Evolutionary conservation across 805 yeast species (phyloP).

Genomic region (Sugiyamaella chiloensis): DNA sequence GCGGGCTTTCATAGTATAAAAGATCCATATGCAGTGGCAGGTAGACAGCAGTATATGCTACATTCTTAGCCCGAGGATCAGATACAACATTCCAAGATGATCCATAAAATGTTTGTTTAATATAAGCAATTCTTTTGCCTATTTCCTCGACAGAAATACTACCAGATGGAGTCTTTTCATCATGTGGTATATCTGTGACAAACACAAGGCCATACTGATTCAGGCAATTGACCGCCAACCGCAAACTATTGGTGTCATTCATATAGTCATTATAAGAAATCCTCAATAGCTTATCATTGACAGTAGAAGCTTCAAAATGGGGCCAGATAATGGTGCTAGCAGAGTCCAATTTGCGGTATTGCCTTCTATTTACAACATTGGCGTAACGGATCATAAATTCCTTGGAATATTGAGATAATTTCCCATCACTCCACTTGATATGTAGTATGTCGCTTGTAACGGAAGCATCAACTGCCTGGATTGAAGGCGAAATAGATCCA

Average conservation of each 20-base stretch:
- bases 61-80: slow-evolving; percentile 54
- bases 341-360: slow-evolving; percentile 31
- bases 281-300: slow-evolving; percentile 13
- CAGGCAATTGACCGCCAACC: slow-evolving; percentile 42
- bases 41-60: slow-evolving; percentile 62
- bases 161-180: slow-evolving; percentile 25
- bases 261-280: slow-evolving; percentile 43
- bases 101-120: slow-evolving; percentile 71
- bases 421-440: slow-evolving; percentile 51
- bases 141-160: slow-evolving; percentile 39
- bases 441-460: slow-evolving; percentile 33
- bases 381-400: slow-evolving; percentile 48
- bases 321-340: neutral
- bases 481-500: slow-evolving; percentile 34
- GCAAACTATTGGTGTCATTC: slow-evolving; percentile 36
- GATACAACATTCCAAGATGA: slow-evolving; percentile 63
- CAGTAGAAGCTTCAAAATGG: neutral
- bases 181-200: slow-evolving; percentile 51
- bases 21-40: slow-evolving; percentile 78
- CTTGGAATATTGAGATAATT: slow-evolving; percentile 41
- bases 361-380: slow-evolving; percentile 35
- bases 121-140: slow-evolving; percentile 59
- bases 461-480: slow-evolving; percentile 36
- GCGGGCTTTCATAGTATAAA: slow-evolving; percentile 74
- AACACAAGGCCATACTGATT: slow-evolving; percentile 57